These are phyloP conservation scores for Plasmodium chabaudi DNA, from an alignment of 169 alveolate genomes.

Conservation along the genomic window DNA sequence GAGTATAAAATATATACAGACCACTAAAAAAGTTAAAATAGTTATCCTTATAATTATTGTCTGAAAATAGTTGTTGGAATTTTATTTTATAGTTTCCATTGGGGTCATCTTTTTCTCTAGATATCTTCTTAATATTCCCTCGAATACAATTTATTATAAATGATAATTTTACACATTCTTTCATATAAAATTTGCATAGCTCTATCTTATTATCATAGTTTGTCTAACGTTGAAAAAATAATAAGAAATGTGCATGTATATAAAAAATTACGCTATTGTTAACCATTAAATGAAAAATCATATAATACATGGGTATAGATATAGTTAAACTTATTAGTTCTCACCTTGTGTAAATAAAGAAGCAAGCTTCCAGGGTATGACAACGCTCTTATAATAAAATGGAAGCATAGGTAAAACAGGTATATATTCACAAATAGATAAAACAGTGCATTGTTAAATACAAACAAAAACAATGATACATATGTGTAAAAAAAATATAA, in stretches of 20 bases:
- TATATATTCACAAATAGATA: conserved; percentile 52
- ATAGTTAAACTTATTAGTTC: background rate
- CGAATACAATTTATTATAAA: conserved; percentile 30
- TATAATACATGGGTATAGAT: background rate
- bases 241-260: background rate
- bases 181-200: conserved; percentile 60
- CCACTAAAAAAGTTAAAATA: conserved; percentile 66
- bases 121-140: conserved; percentile 18
- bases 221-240: conserved; percentile 21
- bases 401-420: conserved; percentile 60
- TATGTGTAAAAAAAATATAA: conserved; percentile 66
- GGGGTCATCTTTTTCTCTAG: background rate
- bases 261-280: background rate
- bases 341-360: conserved; percentile 55
- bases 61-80: conserved; percentile 36
- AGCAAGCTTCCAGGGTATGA: conserved; percentile 72
- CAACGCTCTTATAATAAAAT: conserved; percentile 67
- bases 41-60: conserved; percentile 34
- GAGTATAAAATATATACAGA: conserved; percentile 52
- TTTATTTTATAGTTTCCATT: conserved; percentile 27
- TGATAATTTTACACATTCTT: conserved; percentile 38
- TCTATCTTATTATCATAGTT: conserved; percentile 59
- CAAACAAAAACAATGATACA: conserved; percentile 58
- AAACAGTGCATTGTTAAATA: conserved; percentile 64
- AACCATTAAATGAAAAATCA: background rate